phyloP scores from a whole-genome alignment of 2,329 filamentous ascomycete genomes.

The Metarhizium humberi region DNA sequence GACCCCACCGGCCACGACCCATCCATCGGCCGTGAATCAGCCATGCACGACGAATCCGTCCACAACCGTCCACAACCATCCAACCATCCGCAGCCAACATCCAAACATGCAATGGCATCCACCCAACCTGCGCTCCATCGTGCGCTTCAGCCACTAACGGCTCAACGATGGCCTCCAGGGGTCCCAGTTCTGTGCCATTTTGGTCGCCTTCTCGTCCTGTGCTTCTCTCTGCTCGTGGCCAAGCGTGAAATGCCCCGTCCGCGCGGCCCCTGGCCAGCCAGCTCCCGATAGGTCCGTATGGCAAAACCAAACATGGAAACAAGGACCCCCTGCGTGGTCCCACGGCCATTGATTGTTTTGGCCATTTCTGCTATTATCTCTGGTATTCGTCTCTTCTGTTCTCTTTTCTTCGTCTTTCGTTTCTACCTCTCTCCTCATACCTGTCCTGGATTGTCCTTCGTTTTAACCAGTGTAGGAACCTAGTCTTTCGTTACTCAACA shows the following conservation, averaged over 20 bases:
- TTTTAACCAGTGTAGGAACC: background rate
- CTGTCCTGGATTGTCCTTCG: background rate
- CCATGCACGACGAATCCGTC: too few species aligned
- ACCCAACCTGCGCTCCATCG: too few species aligned
- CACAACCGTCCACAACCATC: too few species aligned
- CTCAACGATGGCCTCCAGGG: background rate
- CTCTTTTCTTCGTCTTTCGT: background rate
- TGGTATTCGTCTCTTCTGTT: background rate
- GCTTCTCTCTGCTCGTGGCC: background rate
- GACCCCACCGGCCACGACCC: background rate
- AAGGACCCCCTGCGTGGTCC: too few species aligned
- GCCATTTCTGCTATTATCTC: too few species aligned
- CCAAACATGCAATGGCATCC: background rate
- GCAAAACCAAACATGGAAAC: too few species aligned
- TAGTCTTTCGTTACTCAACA: background rate
- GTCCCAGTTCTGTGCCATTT: background rate
- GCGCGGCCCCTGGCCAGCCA: too few species aligned
- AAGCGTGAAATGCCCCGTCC: background rate
- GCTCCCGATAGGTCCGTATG: too few species aligned
- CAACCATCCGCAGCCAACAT: too few species aligned
- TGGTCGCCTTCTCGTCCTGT: too few species aligned
- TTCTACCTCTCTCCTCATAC: background rate
- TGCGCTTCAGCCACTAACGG: background rate
- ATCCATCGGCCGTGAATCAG: background rate
- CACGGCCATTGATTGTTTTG: too few species aligned